Evolutionary conservation across 2,329 filamentous ascomycete species (phyloP), one percentile per base, ranked within the genome.

Genomic region (Phaeoacremonium minimum): DNA sequence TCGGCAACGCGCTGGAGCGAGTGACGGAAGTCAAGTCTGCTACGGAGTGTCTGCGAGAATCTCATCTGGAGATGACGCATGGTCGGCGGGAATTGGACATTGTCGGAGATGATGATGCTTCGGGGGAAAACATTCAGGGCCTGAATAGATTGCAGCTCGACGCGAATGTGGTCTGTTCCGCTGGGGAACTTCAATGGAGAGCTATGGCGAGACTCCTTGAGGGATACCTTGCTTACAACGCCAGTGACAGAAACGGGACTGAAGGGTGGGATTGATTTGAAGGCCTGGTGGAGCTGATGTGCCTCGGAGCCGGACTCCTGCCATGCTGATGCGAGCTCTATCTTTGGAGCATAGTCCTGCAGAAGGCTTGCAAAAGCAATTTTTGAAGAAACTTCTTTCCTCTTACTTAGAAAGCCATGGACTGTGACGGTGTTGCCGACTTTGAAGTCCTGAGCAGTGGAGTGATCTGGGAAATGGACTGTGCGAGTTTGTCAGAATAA

Each of bases 61-160:
- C 90, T 81, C 30, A 98, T 72, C 49, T 97, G 89, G 14, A 96
- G 64, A 59, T 97, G 87, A 15, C 93, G 80, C 39, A 85, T 75
- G 33, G 85, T 76, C 0, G 82, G 77, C 1, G 85, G 74, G 51
- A 93, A 95, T 0, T 80, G 72, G 3, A 84, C 85, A 32, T 85
- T 81, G 13, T 80, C 67, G 3, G 83, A 85, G 43, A 94, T 78
- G 41, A 93, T 82, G 38, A 95, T 80, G 44, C 90, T 78, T 30
- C 76, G 75, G 1, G 85, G 79, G 37, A 94, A 87, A 1, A 73
- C 63, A 48, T 91, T 91, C 4, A 96, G 70, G 34, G 77, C 72
- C 30, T 77, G 67, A 7, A 95, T 72, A 4, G 71, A 69, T 32
- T 73, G 64, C 33, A 93, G 60, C 47, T 89, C 83, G 40, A 79